Evolutionary conservation across 2,329 filamentous ascomycete genomes (phyloP).

Genomic region (Penicillium sp.): DNA sequence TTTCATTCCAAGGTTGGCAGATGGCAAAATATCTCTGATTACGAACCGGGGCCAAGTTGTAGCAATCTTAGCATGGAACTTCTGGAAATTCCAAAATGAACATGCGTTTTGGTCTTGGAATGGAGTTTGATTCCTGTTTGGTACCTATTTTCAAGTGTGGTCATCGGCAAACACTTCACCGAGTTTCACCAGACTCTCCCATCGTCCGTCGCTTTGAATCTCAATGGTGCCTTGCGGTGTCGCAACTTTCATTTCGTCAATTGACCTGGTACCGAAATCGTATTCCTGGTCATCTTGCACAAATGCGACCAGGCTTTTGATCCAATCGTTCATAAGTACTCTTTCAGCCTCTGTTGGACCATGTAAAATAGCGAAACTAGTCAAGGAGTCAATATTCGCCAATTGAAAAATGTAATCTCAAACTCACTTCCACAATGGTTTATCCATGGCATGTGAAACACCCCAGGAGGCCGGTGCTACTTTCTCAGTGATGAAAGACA

Average conservation of each 20-base stretch:
- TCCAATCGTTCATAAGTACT: constrained; percentile 43
- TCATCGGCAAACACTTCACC: constrained; percentile 15
- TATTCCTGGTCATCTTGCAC: constrained; percentile 34
- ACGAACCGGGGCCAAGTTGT: too few relatives aligned
- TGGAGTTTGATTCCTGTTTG: too few relatives aligned
- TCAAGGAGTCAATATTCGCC: not conserved
- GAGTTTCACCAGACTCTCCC: constrained; percentile 26
- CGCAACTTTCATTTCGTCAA: constrained; percentile 40
- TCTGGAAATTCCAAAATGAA: too few relatives aligned
- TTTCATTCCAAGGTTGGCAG: too few relatives aligned
- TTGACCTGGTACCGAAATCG: constrained; percentile 35
- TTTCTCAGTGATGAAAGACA: constrained; percentile 46
- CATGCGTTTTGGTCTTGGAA: too few relatives aligned
- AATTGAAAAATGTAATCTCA: too few relatives aligned
- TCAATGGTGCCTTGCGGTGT: constrained; percentile 37
- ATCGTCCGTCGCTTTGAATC: constrained; percentile 38
- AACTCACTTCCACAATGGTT: constrained; percentile 47
- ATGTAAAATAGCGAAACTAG: constrained; percentile 42
- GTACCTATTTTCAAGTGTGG: not conserved
- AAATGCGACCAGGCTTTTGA: constrained; percentile 41
- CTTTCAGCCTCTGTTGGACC: constrained; percentile 39
- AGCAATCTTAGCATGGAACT: too few relatives aligned
- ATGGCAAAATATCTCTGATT: too few relatives aligned
- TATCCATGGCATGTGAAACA: constrained; percentile 44
- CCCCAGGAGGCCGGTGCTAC: constrained; percentile 36